Percentiles rank a stretch among this genome's conserved stretches.
Evolutionary conservation across 495 filamentous ascomycete species (phyloP).

Genomic region (Talaromyces stipitatus): DNA sequence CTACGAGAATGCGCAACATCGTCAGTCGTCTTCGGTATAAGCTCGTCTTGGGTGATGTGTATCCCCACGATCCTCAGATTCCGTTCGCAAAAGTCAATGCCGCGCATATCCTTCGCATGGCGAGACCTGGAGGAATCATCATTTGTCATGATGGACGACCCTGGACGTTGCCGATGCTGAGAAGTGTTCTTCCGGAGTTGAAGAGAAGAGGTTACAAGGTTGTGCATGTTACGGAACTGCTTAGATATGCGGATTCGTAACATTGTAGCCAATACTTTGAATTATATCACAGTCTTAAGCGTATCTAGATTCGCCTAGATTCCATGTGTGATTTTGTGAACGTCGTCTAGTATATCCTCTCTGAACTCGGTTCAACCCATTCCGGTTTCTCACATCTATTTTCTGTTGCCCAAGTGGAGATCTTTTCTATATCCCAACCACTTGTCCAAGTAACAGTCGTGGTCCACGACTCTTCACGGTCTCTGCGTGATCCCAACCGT

Average conservation of each 20-base stretch:
- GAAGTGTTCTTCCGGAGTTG: conserved; percentile 61
- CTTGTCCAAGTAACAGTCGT: conserved; percentile 6
- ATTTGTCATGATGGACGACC: conserved; percentile 74
- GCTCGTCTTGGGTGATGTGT: conserved; percentile 71
- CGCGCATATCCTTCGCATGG: conserved; percentile 71
- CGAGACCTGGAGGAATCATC: conserved; percentile 66
- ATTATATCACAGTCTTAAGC: neutral
- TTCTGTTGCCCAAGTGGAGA: conserved; percentile 13
- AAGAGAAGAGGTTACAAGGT: conserved; percentile 57
- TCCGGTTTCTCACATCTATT: conserved; percentile 14
- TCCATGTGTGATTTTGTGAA: neutral
- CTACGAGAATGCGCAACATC: conserved; percentile 51
- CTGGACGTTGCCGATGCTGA: conserved; percentile 74
- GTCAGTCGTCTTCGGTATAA: conserved; percentile 50
- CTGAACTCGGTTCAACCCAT: conserved; percentile 26
- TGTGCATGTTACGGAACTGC: conserved; percentile 57
- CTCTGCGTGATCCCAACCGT: conserved; percentile 14
- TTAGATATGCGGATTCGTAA: conserved; percentile 20
- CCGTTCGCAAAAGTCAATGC: conserved; percentile 59
- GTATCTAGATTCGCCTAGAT: neutral
- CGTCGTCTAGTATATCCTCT: conserved; percentile 14
- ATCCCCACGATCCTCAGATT: conserved; percentile 82
- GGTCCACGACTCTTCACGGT: conserved; percentile 10
- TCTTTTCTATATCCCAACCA: conserved; percentile 27
- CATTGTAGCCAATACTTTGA: neutral